phyloP scores from a whole-genome alignment of 805 yeast genomes.

The Metschnikowia drakensbergensis region DNA sequence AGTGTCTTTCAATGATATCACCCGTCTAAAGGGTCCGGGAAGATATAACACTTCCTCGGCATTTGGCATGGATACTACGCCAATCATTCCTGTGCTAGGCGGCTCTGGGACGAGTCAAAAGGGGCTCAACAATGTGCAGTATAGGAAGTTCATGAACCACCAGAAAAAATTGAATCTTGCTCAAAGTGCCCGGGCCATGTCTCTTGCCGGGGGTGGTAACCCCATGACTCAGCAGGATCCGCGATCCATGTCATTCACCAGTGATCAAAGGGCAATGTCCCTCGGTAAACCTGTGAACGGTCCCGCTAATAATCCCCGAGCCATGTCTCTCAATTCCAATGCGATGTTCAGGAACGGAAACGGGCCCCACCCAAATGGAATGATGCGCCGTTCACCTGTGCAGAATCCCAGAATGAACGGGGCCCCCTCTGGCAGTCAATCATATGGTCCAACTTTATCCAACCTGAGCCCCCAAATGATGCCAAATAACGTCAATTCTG shows the following conservation, averaged over 20 bases:
- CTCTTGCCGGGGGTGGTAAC: conserved; percentile 34
- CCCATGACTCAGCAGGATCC: conserved; percentile 28
- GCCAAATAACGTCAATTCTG: background rate
- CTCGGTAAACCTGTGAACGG: conserved; percentile 19
- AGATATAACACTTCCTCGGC: conserved; percentile 43
- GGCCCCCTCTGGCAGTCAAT: background rate
- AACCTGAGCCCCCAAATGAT: background rate
- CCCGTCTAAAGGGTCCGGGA: conserved; percentile 62
- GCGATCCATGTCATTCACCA: conserved; percentile 29
- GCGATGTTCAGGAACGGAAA: conserved; percentile 12
- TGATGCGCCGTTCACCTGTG: conserved; percentile 2
- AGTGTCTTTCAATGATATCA: conserved; percentile 61
- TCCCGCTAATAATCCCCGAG: conserved; percentile 27
- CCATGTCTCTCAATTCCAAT: conserved; percentile 41
- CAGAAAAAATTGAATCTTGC: conserved; percentile 57
- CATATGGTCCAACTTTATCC: background rate
- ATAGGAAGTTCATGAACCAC: conserved; percentile 65
- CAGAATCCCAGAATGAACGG: conserved; percentile 2
- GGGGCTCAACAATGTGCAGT: conserved; percentile 50
- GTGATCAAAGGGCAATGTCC: conserved; percentile 24
- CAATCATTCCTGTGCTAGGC: conserved; percentile 69
- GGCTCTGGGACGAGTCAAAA: conserved; percentile 23
- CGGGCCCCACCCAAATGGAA: background rate
- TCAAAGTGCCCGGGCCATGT: conserved; percentile 45
- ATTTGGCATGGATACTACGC: conserved; percentile 52